phyloP scores from a whole-genome alignment of 768 basidiomycete genomes.

The Gloeostereum incarnatum region DNA sequence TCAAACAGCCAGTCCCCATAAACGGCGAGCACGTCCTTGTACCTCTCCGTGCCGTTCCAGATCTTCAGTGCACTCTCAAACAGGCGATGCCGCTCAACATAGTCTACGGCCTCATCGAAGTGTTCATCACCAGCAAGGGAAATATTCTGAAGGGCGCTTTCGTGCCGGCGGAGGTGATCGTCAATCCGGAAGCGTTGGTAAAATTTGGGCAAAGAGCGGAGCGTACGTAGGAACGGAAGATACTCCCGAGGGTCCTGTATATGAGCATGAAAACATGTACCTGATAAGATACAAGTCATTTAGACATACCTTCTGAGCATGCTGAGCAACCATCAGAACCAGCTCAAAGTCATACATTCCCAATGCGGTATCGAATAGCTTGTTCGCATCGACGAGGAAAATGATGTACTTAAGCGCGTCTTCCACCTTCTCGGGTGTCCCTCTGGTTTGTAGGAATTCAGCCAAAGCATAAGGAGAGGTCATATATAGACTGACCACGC shows the following conservation, averaged over 20 bases:
- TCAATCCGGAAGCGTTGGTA: conserved; percentile 91
- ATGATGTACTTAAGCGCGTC: conserved; percentile 98
- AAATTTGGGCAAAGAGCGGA: conserved; percentile 67
- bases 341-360: conserved; percentile 99
- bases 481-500: conserved; percentile 45
- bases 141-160: conserved; percentile 69
- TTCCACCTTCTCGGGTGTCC: conserved; percentile 72
- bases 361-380: conserved; percentile 86
- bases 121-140: conserved; percentile 60
- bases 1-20: conserved; percentile 90
- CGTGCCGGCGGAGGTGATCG: conserved; percentile 75
- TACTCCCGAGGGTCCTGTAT: conserved; percentile 95
- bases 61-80: conserved; percentile 67
- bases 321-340: conserved; percentile 92
- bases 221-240: conserved; percentile 89
- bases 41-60: conserved; percentile 59
- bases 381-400: conserved; percentile 90
- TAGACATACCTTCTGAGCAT: conserved; percentile 79
- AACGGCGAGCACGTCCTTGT: conserved; percentile 57
- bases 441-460: conserved; percentile 18
- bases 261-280: not conserved
- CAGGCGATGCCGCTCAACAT: conserved; percentile 71
- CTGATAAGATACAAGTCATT: not conserved
- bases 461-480: not conserved
- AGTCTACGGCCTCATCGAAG: conserved; percentile 75